These are phyloP conservation scores for Aphanomyces stellatus DNA, from an alignment of 352 stramenopile species.

Conservation along the genomic window DNA sequence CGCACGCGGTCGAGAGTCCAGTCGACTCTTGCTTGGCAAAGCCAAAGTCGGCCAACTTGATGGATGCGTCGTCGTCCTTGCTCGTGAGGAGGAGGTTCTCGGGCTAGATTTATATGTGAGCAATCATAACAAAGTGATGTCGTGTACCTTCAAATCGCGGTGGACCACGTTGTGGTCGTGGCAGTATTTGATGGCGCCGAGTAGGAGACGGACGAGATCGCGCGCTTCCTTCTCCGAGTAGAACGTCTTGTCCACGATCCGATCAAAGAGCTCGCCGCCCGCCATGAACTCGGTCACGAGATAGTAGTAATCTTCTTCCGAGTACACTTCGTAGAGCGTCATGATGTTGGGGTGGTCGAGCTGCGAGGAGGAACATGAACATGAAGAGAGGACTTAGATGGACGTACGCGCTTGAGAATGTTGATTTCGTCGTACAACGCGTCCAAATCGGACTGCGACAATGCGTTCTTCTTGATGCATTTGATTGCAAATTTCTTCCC, in stretches of 20 bases:
- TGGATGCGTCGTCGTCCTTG: conserved; percentile 75
- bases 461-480: conserved; percentile 71
- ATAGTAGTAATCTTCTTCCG: conserved; percentile 83
- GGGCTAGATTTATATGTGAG: conserved; percentile 31
- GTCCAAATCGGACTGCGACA: conserved; percentile 72
- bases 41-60: conserved; percentile 82
- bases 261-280: conserved; percentile 85
- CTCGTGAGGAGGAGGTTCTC: conserved; percentile 76
- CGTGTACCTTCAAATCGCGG: conserved; percentile 51
- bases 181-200: conserved; percentile 78
- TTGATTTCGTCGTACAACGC: conserved; percentile 45
- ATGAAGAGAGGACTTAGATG: background rate
- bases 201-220: conserved; percentile 68
- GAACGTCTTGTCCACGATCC: conserved; percentile 82
- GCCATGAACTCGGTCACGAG: conserved; percentile 82
- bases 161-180: conserved; percentile 82
- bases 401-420: conserved; percentile 57
- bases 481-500: conserved; percentile 87
- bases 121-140: background rate
- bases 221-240: conserved; percentile 84
- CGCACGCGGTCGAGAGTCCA: conserved; percentile 68
- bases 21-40: conserved; percentile 80
- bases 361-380: conserved; percentile 16
- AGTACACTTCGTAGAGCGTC: conserved; percentile 84
- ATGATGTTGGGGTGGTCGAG: conserved; percentile 89